Base-by-base conservation (phyloP, 2,329 filamentous ascomycete species). In the Mycosphaerella sp. region DNA sequence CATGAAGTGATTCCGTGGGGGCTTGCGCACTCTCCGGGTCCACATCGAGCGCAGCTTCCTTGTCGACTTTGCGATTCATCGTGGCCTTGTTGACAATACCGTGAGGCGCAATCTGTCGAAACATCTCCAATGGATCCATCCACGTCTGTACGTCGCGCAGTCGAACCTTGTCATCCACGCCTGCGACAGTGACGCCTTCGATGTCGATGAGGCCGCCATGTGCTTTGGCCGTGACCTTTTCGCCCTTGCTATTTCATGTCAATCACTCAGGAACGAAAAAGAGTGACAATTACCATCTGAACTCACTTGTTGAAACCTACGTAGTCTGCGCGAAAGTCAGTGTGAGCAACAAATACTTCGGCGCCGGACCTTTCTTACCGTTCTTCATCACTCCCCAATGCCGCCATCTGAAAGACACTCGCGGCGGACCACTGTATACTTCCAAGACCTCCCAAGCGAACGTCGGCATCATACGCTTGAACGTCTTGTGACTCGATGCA, bases 391-490 rank as follows among this genome's bases (percentile, higher is more conserved):
- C 68, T 0, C 83, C 83, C 83, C 83, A 86, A 66, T 86, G 84
- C 4, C 83, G 73, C 83, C 83, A 86, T 61, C 79, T 76, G 67
- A 86, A 85, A 2, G 76, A 74, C 36, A 85, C 82, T 10, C 73
- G 73, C 1, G 83, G 83, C 23, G 82, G 82, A 0, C 81, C 83
- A 56, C 78, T 80, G 65, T 84, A 86, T 2, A 86, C 82, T 66
- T 86, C 83, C 12, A 84, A 66, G 1, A 86, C 82, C 69, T 86
- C 84, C 82, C 83, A 87, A 0, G 83, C 83, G 67, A 87, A 86
- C 0, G 78, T 82, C 0, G 83, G 83, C 83, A 87, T 86, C 82
- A 86, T 86, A 50, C 81, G 74, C 72, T 86, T 86, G 69, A 87
- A 86, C 0, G 81, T 81, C 74, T 86, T 85, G 73, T 87, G 83